These are phyloP conservation scores for Penicillium crystallinum DNA, from an alignment of 495 filamentous ascomycete species.

Conservation along the genomic window DNA sequence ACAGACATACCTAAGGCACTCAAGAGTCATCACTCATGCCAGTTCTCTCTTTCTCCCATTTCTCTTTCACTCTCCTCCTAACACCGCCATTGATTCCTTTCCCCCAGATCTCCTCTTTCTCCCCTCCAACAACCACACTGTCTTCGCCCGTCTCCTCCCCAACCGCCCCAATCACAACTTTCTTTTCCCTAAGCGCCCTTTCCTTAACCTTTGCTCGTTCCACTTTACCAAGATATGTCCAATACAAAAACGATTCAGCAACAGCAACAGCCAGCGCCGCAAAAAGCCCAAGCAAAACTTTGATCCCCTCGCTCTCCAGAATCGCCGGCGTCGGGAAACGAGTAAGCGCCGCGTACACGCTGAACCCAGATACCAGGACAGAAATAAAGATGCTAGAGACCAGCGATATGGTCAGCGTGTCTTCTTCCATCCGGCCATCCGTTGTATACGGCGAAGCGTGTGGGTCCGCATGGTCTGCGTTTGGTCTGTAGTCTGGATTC, in stretches of 20 bases:
- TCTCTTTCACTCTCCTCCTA: slow-evolving; percentile 40
- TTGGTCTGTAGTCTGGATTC: slow-evolving; percentile 33
- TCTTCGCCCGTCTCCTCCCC: slow-evolving; percentile 7
- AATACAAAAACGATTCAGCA: slow-evolving; percentile 84
- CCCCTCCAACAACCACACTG: slow-evolving; percentile 11
- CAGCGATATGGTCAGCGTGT: slow-evolving; percentile 38
- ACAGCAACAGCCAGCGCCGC: slow-evolving; percentile 60
- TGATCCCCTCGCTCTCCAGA: slow-evolving; percentile 30
- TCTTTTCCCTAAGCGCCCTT: slow-evolving; percentile 60
- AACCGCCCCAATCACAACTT: slow-evolving; percentile 59
- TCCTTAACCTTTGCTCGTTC: slow-evolving; percentile 64
- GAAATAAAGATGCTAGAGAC: slow-evolving; percentile 47
- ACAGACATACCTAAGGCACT: not conserved
- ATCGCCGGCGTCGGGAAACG: slow-evolving; percentile 49
- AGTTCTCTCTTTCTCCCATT: slow-evolving; percentile 36
- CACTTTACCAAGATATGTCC: slow-evolving; percentile 75
- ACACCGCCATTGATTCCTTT: slow-evolving; percentile 43
- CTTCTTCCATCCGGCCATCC: slow-evolving; percentile 5
- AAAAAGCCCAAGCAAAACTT: slow-evolving; percentile 37
- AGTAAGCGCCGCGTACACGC: slow-evolving; percentile 45
- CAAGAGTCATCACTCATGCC: not conserved
- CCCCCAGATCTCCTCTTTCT: slow-evolving; percentile 43
- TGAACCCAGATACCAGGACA: slow-evolving; percentile 42
- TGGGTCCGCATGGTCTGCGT: slow-evolving; percentile 41
- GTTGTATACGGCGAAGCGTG: not conserved